phyloP scores from a whole-genome alignment of 306 rosid genomes.

The Rosa chinensis region DNA sequence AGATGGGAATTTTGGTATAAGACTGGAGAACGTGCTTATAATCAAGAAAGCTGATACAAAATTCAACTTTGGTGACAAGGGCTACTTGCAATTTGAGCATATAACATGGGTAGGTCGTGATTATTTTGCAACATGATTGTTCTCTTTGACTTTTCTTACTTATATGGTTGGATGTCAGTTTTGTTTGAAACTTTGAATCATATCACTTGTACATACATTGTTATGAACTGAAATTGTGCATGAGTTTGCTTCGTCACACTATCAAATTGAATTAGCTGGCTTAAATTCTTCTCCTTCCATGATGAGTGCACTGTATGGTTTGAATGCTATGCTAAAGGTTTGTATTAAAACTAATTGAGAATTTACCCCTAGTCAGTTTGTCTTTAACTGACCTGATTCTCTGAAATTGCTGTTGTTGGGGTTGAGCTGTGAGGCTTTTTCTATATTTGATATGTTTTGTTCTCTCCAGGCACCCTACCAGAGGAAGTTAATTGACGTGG shows the following conservation, averaged over 20 bases:
- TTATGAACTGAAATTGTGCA: not conserved
- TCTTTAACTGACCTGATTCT: not conserved
- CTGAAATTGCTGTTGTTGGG: not conserved
- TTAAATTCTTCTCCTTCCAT: not conserved
- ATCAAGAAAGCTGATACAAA: constrained; percentile 75
- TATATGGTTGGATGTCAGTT: not conserved
- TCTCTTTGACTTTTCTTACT: not conserved
- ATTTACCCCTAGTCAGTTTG: not conserved
- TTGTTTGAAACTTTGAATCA: not conserved
- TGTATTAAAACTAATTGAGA: not conserved
- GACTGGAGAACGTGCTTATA: constrained; percentile 97
- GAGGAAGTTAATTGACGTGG: constrained; percentile 73
- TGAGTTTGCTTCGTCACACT: not conserved
- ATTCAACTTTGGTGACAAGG: constrained; percentile 88
- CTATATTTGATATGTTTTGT: not conserved
- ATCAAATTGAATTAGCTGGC: not conserved
- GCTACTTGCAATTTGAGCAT: constrained; percentile 88
- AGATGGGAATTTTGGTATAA: constrained; percentile 87
- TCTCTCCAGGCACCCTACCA: constrained; percentile 79
- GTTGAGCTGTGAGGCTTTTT: not conserved
- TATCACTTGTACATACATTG: not conserved
- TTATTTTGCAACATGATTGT: not conserved
- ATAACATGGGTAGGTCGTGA: constrained; percentile 73
- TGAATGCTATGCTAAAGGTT: not conserved
- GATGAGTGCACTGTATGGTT: not conserved